Base-by-base conservation (phyloP, 345 rosid genomes). In the Sisymbrium irio region DNA sequence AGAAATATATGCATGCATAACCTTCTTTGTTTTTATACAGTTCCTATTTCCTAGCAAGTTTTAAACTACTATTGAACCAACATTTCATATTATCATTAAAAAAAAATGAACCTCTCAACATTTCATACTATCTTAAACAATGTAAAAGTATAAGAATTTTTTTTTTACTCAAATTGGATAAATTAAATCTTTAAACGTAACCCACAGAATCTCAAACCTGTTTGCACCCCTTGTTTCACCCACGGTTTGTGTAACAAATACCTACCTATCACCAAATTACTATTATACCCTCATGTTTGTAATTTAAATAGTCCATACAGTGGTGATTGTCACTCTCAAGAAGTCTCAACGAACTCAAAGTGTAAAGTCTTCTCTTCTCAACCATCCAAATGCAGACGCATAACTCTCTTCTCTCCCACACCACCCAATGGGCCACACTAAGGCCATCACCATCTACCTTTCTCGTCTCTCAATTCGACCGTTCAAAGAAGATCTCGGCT, bases 161-260 rank as follows among this genome's bases (percentile, higher is more conserved):
- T n/a, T n/a, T n/a, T n/a, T n/a, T n/a, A n/a, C 7, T 6, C 6
- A 32, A 32, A 32, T 32, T 0, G 35, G 8, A 30, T 6, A 5
- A 32, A 32, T 32, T 32, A 32, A 32, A 30, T 0, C 2, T 32
- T 32, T 10, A 56, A 54, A 32, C 39, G n/a, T 58, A 59, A 45
- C 46, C 74, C 74, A 58, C 65, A 58, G 66, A 45, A 70, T 45
- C 66, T n/a, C 58, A 70, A 69, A 69, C 57, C 74, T 13, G 57
- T 44, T 42, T 9, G 65, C 65, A 69, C 65, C 73, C 73, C 65
- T 45, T 45, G 74, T 69, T 69, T 69, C 56, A 69, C 41, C 65
- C 65, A 44, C 17, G 20, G 54, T 58, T 58, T 58, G 57, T 44
- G 4, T 30, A 42, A 45, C 65, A 28, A 45, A 45, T 17, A 15